These are phyloP conservation scores for Pythium myriotylum DNA, from an alignment of 352 stramenopile genomes.

Conservation along the genomic window DNA sequence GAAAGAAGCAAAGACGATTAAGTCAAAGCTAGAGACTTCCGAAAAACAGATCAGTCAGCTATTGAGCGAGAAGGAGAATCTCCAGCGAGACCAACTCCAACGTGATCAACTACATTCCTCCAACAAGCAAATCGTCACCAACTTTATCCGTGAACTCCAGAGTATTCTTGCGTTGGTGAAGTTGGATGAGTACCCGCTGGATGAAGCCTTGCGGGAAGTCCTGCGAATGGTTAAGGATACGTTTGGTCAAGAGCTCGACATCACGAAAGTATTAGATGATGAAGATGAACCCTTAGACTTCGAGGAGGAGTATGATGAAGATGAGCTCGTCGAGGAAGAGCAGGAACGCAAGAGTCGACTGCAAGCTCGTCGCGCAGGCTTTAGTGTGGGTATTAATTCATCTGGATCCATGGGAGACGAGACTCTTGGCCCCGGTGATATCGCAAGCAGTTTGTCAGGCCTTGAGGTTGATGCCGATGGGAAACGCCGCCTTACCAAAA, in stretches of 20 bases:
- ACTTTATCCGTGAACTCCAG: constrained; percentile 64
- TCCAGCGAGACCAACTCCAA: constrained; percentile 63
- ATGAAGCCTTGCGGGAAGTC: constrained; percentile 77
- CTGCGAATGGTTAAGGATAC: constrained; percentile 59
- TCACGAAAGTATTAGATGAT: constrained; percentile 54
- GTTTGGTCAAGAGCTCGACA: constrained; percentile 54
- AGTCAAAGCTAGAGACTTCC: constrained; percentile 40
- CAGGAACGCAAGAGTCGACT: constrained; percentile 26
- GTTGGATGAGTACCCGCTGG: constrained; percentile 71
- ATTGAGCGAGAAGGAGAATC: constrained; percentile 54
- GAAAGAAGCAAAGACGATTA: constrained; percentile 51
- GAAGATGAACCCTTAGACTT: constrained; percentile 67
- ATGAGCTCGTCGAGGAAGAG: constrained; percentile 45
- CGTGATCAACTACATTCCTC: constrained; percentile 55
- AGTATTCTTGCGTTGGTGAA: constrained; percentile 76
- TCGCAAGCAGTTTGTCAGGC: background rate
- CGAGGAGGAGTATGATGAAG: constrained; percentile 60
- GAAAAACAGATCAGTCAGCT: constrained; percentile 46
- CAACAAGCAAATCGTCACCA: constrained; percentile 50
- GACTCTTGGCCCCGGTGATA: constrained; percentile 1
- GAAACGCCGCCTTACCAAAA: constrained; percentile 25
- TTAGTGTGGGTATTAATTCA: constrained; percentile 17
- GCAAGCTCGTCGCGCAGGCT: constrained; percentile 14
- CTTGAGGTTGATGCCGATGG: constrained; percentile 10
- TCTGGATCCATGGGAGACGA: constrained; percentile 8